Conservation (phyloP, 495 filamentous ascomycete species). For the Hypoxylon cercidicola region DNA sequence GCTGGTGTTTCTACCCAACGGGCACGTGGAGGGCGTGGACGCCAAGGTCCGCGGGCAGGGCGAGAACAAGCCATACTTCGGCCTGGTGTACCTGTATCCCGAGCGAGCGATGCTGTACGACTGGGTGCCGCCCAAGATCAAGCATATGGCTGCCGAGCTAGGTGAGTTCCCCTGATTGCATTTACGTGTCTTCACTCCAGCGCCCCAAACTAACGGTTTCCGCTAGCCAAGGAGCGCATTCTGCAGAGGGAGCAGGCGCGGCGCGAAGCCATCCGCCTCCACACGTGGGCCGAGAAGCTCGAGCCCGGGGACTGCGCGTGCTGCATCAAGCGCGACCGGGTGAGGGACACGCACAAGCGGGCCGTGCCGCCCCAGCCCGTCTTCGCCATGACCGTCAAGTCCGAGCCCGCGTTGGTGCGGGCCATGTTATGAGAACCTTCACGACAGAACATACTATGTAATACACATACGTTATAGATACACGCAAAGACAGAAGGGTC, state of each 20-base stretch:
- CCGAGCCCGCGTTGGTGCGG: neutral
- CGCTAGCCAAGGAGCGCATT: constrained; percentile 33
- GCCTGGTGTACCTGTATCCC: constrained; percentile 50
- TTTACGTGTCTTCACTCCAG: too few species aligned
- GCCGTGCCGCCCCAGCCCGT: neutral
- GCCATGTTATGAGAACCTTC: too few species aligned
- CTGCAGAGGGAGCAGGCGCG: constrained; percentile 18
- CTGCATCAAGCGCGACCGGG: constrained; percentile 38
- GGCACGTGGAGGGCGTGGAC: constrained; percentile 24
- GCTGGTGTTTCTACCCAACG: constrained; percentile 41
- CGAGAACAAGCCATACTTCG: constrained; percentile 37
- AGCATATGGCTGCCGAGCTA: constrained; percentile 40
- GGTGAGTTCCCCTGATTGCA: constrained; percentile 53
- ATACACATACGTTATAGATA: too few species aligned
- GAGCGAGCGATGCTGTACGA: constrained; percentile 52
- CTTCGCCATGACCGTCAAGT: neutral
- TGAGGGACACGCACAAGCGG: constrained; percentile 22
- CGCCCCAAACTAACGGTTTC: constrained; percentile 7
- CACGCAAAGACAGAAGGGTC: too few species aligned
- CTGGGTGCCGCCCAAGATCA: constrained; percentile 49
- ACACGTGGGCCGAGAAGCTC: constrained; percentile 29
- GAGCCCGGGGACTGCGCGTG: constrained; percentile 33
- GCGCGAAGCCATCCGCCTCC: constrained; percentile 17
- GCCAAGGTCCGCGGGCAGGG: constrained; percentile 25
- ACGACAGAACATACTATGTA: too few species aligned